Base-by-base conservation (phyloP, 208 protist genomes). In the Trypanosoma theileri region DNA sequence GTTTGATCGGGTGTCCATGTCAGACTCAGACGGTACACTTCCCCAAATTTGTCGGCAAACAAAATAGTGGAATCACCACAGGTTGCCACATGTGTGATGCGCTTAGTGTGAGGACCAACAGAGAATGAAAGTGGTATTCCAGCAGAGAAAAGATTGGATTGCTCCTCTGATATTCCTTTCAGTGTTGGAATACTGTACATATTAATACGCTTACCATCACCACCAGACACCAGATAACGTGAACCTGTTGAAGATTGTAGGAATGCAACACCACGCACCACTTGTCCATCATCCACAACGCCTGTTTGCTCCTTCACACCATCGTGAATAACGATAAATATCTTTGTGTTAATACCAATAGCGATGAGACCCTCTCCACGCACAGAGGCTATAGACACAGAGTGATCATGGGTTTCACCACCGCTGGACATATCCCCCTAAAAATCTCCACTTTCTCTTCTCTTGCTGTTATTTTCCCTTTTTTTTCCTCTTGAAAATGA, bases 31-130 rank as follows among this genome's bases (percentile, higher is more conserved):
- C 80, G 86, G 71, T 85, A 92, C 31, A 96, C 88, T 63, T 96
- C 91, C 22, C 91, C 91, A 60, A 96, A 96, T 75, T 94, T 96
- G 80, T 96, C 91, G 17, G 88, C 91, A 62, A 93, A 95, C 26
- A 96, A 61, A 48, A 96, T 81, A 22, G 72, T 82, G 52, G 75
- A 75, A 41, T 91, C 90, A 50, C 80, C 50, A 52, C 66, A 75
- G 3, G 80, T 76, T 13, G 69, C 77, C 26, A 92, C 60, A 53
- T 85, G 80, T 11, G 82, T 92, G 61, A 96, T 93, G 67, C 88
- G 85, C 75, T 96, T 96, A 19, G 76, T 72, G 67, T 94, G 91
- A 7, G 88, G 91, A 1, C 88, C 86, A 75, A 88, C 92, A 52
- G 56, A 62, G 69, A 79, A 94, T n/a, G 77, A 69, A 17, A 81